Percentiles rank a stretch among this genome's conserved stretches.
phyloP scores from a whole-genome alignment of 441 rosid genomes.

The Lagerstroemia fauriei region DNA sequence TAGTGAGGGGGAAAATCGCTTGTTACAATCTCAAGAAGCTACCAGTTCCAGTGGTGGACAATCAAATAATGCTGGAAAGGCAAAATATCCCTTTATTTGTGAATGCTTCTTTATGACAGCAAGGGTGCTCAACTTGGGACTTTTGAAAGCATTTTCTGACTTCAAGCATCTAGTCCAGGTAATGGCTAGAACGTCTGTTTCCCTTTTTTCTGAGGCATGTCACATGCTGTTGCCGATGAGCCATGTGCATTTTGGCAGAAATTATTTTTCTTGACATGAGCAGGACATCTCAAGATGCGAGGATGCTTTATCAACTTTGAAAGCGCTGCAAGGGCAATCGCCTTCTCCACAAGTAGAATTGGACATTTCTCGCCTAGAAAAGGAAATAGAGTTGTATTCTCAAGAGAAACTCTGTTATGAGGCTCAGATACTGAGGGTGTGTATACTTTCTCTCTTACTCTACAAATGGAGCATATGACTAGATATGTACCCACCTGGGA shows the following conservation, averaged over 20 bases:
- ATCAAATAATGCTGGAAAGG: constrained; percentile 41
- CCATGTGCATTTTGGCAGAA: not conserved
- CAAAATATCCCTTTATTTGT: constrained; percentile 72
- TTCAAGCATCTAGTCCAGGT: constrained; percentile 97
- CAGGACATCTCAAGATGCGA: constrained; percentile 90
- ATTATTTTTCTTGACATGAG: constrained; percentile 2
- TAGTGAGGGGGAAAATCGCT: constrained; percentile 49
- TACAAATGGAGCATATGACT: not conserved
- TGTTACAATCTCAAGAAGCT: constrained; percentile 76
- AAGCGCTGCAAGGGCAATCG: constrained; percentile 68
- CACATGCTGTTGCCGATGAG: not conserved
- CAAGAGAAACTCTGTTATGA: constrained; percentile 93
- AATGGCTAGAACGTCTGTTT: constrained; percentile 21
- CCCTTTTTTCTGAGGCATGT: not conserved
- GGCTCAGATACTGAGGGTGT: constrained; percentile 91
- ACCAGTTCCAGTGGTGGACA: constrained; percentile 62
- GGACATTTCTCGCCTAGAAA: constrained; percentile 76
- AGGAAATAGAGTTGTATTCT: constrained; percentile 71
- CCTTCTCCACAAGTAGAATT: constrained; percentile 62
- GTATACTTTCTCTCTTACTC: constrained; percentile 18
- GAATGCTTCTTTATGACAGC: constrained; percentile 99
- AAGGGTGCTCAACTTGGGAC: constrained; percentile 89
- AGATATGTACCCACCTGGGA: not conserved
- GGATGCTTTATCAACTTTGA: constrained; percentile 66
- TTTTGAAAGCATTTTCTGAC: constrained; percentile 92